Evolutionary conservation across 2,329 filamentous ascomycete species (phyloP).

Genomic region (Shiraia sp.): DNA sequence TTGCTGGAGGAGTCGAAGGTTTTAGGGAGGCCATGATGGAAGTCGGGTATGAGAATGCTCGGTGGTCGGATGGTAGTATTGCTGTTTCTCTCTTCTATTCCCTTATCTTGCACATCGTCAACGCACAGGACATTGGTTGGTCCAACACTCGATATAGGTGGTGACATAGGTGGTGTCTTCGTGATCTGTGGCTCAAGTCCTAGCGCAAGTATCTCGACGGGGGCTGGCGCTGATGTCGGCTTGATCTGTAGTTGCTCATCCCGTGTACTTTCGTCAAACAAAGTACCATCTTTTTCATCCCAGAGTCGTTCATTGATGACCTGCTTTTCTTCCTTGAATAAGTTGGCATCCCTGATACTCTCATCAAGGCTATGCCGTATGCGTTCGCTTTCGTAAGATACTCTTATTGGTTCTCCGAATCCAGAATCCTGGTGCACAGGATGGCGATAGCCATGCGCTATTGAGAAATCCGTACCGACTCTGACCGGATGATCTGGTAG

Average conservation of each 20-base stretch:
- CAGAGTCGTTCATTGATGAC: conserved; percentile 28
- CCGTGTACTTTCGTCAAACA: conserved; percentile 23
- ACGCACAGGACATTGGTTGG: conserved; percentile 13
- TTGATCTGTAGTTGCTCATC: conserved; percentile 17
- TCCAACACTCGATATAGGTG: conserved; percentile 5
- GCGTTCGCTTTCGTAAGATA: conserved; percentile 27
- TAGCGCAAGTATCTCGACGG: conserved; percentile 6
- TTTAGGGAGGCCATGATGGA: conserved; percentile 22
- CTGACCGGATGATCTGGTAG: conserved; percentile 16
- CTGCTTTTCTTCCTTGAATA: conserved; percentile 18
- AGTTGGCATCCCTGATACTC: conserved; percentile 19
- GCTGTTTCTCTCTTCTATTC: conserved; percentile 34
- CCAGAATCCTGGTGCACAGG: conserved; percentile 44
- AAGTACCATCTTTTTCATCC: conserved; percentile 26
- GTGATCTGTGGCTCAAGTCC: conserved; percentile 1
- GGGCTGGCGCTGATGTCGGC: conserved; percentile 6
- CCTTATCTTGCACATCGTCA: conserved; percentile 21
- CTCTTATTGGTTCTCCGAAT: conserved; percentile 26
- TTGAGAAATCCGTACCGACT: conserved; percentile 22
- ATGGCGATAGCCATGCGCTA: conserved; percentile 27
- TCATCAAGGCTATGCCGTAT: conserved; percentile 32
- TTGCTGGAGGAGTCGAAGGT: conserved; percentile 11
- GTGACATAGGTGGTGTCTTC: conserved; percentile 2
- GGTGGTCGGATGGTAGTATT: conserved; percentile 39
- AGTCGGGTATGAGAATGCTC: conserved; percentile 26